These are phyloP conservation scores for Gossypium bickii DNA, from an alignment of 345 rosid genomes.

Conservation along the genomic window DNA sequence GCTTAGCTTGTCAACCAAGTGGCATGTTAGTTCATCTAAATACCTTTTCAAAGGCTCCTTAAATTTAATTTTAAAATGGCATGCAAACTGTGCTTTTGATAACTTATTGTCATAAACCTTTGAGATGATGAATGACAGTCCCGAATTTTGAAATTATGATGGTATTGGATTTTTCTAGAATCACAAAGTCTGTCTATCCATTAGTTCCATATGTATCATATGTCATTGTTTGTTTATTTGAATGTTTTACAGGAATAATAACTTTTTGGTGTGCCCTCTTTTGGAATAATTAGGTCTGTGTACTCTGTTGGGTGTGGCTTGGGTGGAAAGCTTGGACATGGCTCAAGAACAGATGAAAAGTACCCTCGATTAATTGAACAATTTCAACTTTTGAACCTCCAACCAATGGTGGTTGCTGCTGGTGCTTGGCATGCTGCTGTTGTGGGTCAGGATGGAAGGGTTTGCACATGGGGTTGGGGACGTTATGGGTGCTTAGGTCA, in stretches of 20 bases:
- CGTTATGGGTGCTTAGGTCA: slow-evolving; percentile 94
- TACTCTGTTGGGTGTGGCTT: slow-evolving; percentile 98
- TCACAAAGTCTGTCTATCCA: background rate
- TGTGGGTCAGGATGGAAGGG: slow-evolving; percentile 83
- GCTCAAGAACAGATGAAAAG: slow-evolving; percentile 68
- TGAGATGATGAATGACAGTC: slow-evolving; percentile 1
- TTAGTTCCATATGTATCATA: background rate
- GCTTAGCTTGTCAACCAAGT: slow-evolving; percentile 78
- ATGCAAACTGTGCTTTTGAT: background rate
- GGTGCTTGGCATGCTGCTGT: slow-evolving; percentile 99
- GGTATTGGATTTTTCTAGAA: background rate
- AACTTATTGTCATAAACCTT: background rate
- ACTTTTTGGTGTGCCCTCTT: slow-evolving; percentile 8
- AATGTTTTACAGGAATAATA: background rate
- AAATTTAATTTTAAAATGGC: slow-evolving; percentile 2
- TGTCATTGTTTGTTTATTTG: background rate
- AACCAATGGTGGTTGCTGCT: slow-evolving; percentile 85
- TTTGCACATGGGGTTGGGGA: slow-evolving; percentile 99
- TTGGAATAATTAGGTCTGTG: slow-evolving; percentile 58
- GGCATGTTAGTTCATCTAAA: slow-evolving; percentile 74
- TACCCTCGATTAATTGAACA: slow-evolving; percentile 83
- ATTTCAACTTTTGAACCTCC: slow-evolving; percentile 62
- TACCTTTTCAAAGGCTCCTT: background rate
- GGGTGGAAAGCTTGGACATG: slow-evolving; percentile 98
- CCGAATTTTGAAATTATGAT: background rate